Evolutionary conservation across 2,329 filamentous ascomycete genomes (phyloP).

Genomic region (Chrysoporthe cubensis): DNA sequence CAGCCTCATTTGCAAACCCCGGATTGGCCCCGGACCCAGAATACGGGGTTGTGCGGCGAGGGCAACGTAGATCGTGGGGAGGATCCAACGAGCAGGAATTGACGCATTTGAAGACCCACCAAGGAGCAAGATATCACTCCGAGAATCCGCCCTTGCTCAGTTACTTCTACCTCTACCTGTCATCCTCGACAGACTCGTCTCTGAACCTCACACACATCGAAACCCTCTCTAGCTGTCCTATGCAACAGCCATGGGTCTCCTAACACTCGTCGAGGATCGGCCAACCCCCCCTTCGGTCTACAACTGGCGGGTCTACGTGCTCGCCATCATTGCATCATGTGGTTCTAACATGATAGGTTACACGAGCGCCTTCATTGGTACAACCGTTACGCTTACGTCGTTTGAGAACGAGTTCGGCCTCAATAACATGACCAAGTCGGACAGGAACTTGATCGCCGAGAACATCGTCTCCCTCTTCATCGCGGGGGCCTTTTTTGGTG

Average conservation of each 20-base stretch:
- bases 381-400: conserved; percentile 70
- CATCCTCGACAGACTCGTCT: neutral
- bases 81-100: conserved; percentile 1
- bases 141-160: neutral
- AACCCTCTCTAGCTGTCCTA: neutral
- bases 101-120: conserved; percentile 1
- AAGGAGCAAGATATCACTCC: conserved; percentile 5
- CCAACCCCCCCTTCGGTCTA: conserved; percentile 60
- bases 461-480: conserved; percentile 41
- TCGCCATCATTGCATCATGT: conserved; percentile 57
- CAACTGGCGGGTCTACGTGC: conserved; percentile 56
- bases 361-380: conserved; percentile 79
- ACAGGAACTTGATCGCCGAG: conserved; percentile 55
- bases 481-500: conserved; percentile 27
- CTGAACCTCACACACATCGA: neutral
- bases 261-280: conserved; percentile 55
- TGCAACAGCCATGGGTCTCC: conserved; percentile 12
- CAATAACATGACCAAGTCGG: conserved; percentile 30
- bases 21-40: conserved; percentile 11
- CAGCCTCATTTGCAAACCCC: conserved; percentile 12
- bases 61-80: conserved; percentile 13
- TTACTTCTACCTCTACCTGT: neutral
- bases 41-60: conserved; percentile 10
- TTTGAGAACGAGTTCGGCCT: conserved; percentile 72
- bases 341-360: conserved; percentile 61